phyloP scores from a whole-genome alignment of 1,284 basidiomycete genomes.

The Malassezia brasiliensis region DNA sequence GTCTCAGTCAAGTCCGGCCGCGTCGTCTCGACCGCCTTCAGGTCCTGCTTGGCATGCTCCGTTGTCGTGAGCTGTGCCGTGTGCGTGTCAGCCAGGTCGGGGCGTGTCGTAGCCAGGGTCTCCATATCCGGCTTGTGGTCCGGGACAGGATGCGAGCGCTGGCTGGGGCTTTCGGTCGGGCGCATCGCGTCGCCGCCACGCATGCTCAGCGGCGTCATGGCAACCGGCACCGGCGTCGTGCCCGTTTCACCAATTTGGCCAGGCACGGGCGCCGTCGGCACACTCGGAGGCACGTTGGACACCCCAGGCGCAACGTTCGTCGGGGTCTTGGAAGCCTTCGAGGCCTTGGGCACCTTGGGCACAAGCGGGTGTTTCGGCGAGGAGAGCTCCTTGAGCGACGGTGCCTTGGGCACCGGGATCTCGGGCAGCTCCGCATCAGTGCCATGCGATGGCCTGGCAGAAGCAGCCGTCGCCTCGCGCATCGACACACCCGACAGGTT shows the following conservation, averaged over 20 bases:
- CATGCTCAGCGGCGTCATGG: not conserved
- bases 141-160: too few relatives aligned
- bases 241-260: not conserved
- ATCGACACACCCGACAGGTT: not conserved
- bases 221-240: not conserved
- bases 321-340: not conserved
- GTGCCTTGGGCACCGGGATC: conserved; percentile 3
- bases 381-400: not conserved
- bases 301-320: not conserved
- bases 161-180: too few relatives aligned
- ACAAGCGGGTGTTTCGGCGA: not conserved
- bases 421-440: not conserved
- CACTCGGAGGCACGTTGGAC: not conserved
- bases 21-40: not conserved
- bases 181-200: not conserved
- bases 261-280: not conserved
- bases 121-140: too few relatives aligned
- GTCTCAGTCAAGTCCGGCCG: not conserved
- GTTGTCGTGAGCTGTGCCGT: too few relatives aligned
- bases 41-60: too few relatives aligned
- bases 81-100: too few relatives aligned
- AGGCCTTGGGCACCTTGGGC: not conserved
- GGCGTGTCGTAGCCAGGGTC: too few relatives aligned
- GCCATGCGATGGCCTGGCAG: not conserved
- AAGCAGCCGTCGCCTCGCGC: not conserved